phyloP scores from a whole-genome alignment of 768 basidiomycete genomes.

The Podaxis pistillaris region DNA sequence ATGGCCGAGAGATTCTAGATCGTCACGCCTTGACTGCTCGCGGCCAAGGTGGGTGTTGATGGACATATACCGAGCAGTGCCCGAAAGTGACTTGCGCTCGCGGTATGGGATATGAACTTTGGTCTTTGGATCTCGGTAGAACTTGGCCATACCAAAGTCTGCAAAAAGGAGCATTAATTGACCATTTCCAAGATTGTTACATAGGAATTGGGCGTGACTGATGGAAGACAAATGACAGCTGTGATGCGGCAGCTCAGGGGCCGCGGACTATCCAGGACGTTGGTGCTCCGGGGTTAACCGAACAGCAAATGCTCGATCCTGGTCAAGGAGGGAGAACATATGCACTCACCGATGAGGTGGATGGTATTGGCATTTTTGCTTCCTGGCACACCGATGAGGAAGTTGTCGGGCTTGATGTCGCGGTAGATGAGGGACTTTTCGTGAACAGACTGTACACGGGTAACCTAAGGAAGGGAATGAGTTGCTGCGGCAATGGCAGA shows the following conservation, averaged over 20 bases:
- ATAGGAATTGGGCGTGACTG: conserved; percentile 6
- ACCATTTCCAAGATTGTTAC: conserved; percentile 5
- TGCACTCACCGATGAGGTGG: conserved; percentile 77
- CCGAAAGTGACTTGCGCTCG: conserved; percentile 94
- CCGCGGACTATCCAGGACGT: background rate
- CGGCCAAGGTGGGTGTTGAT: conserved; percentile 99
- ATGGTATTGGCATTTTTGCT: conserved; percentile 88
- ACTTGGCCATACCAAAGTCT: conserved; percentile 99
- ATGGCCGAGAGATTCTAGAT: conserved; percentile 95
- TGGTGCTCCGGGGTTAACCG: conserved; percentile 10
- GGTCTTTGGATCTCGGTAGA: conserved; percentile 97
- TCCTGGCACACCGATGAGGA: conserved; percentile 90
- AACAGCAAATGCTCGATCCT: background rate
- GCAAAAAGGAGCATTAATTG: conserved; percentile 16
- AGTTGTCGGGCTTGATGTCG: conserved; percentile 99
- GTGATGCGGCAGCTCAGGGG: conserved; percentile 9
- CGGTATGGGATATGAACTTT: conserved; percentile 99
- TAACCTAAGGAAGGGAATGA: conserved; percentile 54
- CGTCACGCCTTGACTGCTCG: conserved; percentile 92
- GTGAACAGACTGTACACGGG: conserved; percentile 95
- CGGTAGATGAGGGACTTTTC: conserved; percentile 98
- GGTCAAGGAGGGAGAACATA: conserved; percentile 3
- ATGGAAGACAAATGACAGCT: conserved; percentile 12
- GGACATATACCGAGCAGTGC: conserved; percentile 98
- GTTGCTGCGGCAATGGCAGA: background rate